phyloP scores from a whole-genome alignment of 768 basidiomycete species.

The Naganishia friedmannii region DNA sequence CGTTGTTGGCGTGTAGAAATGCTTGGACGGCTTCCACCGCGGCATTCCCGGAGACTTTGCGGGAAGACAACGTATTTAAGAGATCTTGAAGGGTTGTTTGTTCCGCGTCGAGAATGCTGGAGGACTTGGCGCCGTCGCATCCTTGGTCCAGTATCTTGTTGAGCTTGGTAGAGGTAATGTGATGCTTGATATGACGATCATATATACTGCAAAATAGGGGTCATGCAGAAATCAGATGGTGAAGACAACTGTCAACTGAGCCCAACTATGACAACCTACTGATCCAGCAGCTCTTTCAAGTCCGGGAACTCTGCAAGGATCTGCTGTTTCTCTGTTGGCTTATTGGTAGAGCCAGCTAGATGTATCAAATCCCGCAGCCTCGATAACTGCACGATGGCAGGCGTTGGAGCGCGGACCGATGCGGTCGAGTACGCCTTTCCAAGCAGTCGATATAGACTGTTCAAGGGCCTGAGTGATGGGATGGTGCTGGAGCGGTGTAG shows the following conservation, averaged over 20 bases:
- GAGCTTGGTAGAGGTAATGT: constrained; percentile 37
- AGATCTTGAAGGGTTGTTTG: constrained; percentile 21
- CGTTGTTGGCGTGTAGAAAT: constrained; percentile 34
- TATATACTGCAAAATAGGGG: constrained; percentile 31
- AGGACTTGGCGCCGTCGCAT: not conserved
- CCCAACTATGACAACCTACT: constrained; percentile 36
- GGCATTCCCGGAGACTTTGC: constrained; percentile 35
- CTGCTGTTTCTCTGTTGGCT: constrained; percentile 36
- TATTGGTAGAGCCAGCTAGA: constrained; percentile 38
- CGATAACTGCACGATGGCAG: constrained; percentile 30
- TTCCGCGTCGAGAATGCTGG: not conserved
- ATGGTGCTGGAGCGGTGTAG: not conserved
- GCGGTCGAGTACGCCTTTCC: not conserved
- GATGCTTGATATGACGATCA: constrained; percentile 36
- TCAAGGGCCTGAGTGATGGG: not conserved
- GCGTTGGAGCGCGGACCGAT: not conserved
- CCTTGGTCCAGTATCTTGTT: constrained; percentile 16
- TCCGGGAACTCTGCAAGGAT: constrained; percentile 46
- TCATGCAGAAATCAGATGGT: not conserved
- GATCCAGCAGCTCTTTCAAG: constrained; percentile 39
- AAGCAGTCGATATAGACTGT: not conserved
- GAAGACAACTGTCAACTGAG: not conserved
- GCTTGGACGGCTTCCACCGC: constrained; percentile 30
- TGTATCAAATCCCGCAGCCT: constrained; percentile 37
- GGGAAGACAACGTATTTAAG: constrained; percentile 32